Evolutionary conservation across 2,329 filamentous ascomycete species (phyloP).

Genomic region (Fusarium sp.): DNA sequence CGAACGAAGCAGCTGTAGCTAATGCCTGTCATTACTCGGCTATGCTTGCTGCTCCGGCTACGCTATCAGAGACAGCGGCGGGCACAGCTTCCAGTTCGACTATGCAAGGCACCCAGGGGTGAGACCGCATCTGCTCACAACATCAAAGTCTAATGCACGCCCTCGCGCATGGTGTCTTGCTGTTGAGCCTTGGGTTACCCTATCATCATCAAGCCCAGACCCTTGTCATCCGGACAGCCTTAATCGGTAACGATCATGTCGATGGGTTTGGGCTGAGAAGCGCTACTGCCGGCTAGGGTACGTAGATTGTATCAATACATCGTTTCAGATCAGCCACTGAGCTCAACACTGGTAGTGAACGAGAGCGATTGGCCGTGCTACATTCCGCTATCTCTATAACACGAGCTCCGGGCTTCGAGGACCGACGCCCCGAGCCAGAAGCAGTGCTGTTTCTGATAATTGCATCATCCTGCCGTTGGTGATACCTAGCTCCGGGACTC

Average conservation of each 20-base stretch:
- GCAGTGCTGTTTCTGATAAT: constrained; percentile 20
- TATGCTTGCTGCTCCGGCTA: constrained; percentile 40
- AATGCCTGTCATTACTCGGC: constrained; percentile 33
- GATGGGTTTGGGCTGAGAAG: constrained; percentile 23
- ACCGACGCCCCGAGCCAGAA: constrained; percentile 19
- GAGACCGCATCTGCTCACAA: constrained; percentile 37
- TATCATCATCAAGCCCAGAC: constrained; percentile 10
- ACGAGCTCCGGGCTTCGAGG: constrained; percentile 34
- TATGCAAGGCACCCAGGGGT: constrained; percentile 37
- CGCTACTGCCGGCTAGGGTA: constrained; percentile 12
- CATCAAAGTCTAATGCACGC: constrained; percentile 28
- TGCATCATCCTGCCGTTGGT: constrained; percentile 37
- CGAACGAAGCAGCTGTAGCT: constrained; percentile 25
- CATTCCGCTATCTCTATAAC: constrained; percentile 30
- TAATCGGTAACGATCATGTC: constrained; percentile 14
- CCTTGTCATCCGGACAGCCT: constrained; percentile 19
- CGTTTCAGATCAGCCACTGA: constrained; percentile 33
- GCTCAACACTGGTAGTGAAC: constrained; percentile 26
- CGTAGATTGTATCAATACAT: constrained; percentile 27
- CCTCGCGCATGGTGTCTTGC: constrained; percentile 19
- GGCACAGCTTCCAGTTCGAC: constrained; percentile 17
- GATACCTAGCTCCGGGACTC: constrained; percentile 28
- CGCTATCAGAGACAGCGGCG: constrained; percentile 19
- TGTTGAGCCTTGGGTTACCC: constrained; percentile 12
- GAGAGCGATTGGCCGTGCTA: constrained; percentile 25